These are phyloP conservation scores for Potentilla sterilis DNA, from an alignment of 306 rosid genomes.

Conservation along the genomic window DNA sequence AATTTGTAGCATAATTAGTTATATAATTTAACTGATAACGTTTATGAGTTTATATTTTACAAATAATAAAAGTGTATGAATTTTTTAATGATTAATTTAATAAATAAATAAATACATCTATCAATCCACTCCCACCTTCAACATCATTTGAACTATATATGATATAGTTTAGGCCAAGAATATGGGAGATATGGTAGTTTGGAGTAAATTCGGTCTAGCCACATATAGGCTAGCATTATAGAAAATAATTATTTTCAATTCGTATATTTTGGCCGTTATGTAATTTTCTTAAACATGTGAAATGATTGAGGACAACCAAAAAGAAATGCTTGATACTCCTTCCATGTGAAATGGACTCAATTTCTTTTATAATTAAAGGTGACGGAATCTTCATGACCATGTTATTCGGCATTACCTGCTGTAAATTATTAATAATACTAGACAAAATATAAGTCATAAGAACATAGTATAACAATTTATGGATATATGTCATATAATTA, in stretches of 20 bases:
- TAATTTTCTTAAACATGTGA: constrained; percentile 14
- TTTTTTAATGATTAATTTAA: too few species aligned
- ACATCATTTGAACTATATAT: not conserved
- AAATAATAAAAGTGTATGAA: too few species aligned
- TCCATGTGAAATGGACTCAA: constrained; percentile 22
- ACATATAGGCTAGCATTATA: not conserved
- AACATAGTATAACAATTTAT: too few species aligned
- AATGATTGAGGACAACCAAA: constrained; percentile 12
- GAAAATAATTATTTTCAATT: not conserved
- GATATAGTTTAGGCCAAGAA: not conserved
- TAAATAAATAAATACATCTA: too few species aligned
- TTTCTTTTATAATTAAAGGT: constrained; percentile 7
- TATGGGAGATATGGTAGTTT: not conserved
- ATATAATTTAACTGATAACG: too few species aligned
- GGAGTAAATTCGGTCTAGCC: not conserved
- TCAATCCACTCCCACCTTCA: not conserved
- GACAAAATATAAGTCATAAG: not conserved
- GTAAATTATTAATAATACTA: not conserved
- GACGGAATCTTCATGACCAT: constrained; percentile 22
- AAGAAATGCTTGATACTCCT: constrained; percentile 10
- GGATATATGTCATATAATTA: too few species aligned
- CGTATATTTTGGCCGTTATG: not conserved
- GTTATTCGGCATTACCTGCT: not conserved
- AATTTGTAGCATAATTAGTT: not conserved
- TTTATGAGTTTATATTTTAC: too few species aligned